These are phyloP conservation scores for Penicillium canescens DNA, from an alignment of 495 filamentous ascomycete genomes.

Conservation along the genomic window DNA sequence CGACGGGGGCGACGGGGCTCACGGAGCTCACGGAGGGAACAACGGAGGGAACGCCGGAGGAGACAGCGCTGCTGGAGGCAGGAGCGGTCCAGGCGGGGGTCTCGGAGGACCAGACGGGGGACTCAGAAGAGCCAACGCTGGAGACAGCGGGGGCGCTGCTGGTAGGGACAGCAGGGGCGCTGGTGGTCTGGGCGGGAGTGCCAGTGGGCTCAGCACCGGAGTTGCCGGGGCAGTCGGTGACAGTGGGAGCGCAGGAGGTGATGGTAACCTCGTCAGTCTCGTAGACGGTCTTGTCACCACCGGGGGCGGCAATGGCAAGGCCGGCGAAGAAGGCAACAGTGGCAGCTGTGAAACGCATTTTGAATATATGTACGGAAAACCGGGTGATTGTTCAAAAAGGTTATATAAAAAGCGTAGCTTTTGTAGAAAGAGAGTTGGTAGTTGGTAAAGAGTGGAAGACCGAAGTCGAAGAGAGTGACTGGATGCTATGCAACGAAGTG, in stretches of 20 bases:
- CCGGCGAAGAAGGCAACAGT: conserved; percentile 52
- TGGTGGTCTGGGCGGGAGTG: conserved; percentile 13
- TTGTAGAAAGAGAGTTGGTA: conserved; percentile 47
- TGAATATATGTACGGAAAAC: conserved; percentile 41
- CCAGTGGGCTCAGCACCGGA: conserved; percentile 20
- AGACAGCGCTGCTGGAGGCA: conserved; percentile 3
- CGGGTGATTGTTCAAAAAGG: conserved; percentile 33
- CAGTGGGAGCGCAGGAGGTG: conserved; percentile 59
- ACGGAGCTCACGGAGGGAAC: conserved; percentile 13
- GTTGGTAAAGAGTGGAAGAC: conserved; percentile 56
- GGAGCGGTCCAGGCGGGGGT: conserved; percentile 13
- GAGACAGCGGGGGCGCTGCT: conserved; percentile 10
- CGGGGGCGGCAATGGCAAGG: conserved; percentile 41
- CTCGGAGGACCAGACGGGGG: neutral
- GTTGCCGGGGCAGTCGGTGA: conserved; percentile 59
- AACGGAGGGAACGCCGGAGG: conserved; percentile 12
- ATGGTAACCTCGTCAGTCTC: conserved; percentile 55
- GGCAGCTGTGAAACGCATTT: conserved; percentile 56
- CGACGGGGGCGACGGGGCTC: conserved; percentile 12
- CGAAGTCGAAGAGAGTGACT: conserved; percentile 52
- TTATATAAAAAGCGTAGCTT: conserved; percentile 23
- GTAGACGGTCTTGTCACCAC: conserved; percentile 49
- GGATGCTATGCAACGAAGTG: conserved; percentile 38
- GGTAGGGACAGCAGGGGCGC: conserved; percentile 17
- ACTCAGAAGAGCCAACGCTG: conserved; percentile 10